A percentile compares a stretch with the other conserved stretches of the same genome.
Evolutionary conservation across 1,139 yeast genomes (phyloP).

Genomic region (Suhomyces kunorum): DNA sequence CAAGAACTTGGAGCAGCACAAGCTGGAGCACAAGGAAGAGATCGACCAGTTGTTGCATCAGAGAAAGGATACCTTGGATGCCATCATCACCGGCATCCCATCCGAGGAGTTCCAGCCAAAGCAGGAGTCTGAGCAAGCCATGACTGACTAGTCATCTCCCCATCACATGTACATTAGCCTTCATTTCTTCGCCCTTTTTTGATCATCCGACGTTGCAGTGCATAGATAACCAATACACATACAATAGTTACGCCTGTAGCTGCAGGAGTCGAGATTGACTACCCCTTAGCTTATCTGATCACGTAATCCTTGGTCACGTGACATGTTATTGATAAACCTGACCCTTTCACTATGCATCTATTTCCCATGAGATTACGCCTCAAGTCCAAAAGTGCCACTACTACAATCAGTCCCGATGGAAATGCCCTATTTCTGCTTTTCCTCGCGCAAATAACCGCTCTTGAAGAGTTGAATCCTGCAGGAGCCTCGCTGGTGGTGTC

Average conservation of each 20-base stretch:
- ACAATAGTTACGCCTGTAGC: no score
- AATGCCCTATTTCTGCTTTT: constrained; percentile 19
- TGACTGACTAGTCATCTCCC: constrained; percentile 8
- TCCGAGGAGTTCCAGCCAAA: constrained; percentile 21
- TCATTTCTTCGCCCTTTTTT: constrained; percentile 7
- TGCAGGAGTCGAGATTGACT: no score
- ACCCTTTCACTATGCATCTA: no score
- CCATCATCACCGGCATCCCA: constrained; percentile 40
- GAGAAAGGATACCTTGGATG: constrained; percentile 45
- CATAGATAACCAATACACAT: no score
- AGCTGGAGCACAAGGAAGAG: constrained; percentile 42
- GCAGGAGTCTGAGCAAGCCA: constrained; percentile 8
- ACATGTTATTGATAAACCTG: no score
- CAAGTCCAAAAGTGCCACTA: constrained; percentile 22
- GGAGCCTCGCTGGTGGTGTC: constrained; percentile 14
- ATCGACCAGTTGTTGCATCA: constrained; percentile 38
- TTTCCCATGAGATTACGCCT: constrained; percentile 27
- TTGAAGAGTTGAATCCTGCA: constrained; percentile 19
- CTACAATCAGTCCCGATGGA: constrained; percentile 20
- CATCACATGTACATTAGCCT: constrained; percentile 9
- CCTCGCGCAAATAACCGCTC: constrained; percentile 18
- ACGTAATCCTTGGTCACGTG: no score
- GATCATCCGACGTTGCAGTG: background rate
- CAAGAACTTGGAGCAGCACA: constrained; percentile 42
- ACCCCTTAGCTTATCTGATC: no score